Percentiles rank a stretch among this genome's conserved stretches.
Conservation (phyloP, 2,329 filamentous ascomycete species). For the Cladosporium sp. region DNA sequence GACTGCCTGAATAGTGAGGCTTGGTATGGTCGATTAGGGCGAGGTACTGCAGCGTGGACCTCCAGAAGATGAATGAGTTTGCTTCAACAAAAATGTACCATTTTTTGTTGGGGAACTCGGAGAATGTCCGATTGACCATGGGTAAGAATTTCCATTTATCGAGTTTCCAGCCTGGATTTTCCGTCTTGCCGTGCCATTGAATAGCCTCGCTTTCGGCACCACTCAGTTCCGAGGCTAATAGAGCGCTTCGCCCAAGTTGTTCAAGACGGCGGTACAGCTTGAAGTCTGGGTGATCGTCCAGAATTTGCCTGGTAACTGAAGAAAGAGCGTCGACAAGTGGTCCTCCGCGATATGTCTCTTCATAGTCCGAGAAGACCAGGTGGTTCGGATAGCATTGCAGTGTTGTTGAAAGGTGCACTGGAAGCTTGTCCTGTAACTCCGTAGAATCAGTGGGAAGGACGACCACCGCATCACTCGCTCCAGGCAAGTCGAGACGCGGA, state of each 20-base stretch:
- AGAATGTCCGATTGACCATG: too few relatives aligned
- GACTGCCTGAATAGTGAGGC: too few relatives aligned
- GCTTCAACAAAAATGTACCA: too few relatives aligned
- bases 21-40: too few relatives aligned
- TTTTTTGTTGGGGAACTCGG: too few relatives aligned
- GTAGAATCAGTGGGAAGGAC: slow-evolving; percentile 60
- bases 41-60: too few relatives aligned
- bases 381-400: slow-evolving; percentile 57
- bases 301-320: slow-evolving; percentile 32
- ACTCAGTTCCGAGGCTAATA: slow-evolving; percentile 18
- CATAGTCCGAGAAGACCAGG: slow-evolving; percentile 60
- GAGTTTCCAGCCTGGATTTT: too few relatives aligned
- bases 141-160: too few relatives aligned
- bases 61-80: too few relatives aligned
- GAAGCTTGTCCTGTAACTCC: slow-evolving; percentile 56
- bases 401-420: slow-evolving; percentile 55
- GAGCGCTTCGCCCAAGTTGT: slow-evolving; percentile 31
- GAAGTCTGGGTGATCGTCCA: slow-evolving; percentile 36
- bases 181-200: too few relatives aligned
- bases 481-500: slow-evolving; percentile 21
- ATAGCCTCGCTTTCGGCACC: too few relatives aligned
- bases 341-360: slow-evolving; percentile 51
- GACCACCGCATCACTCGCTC: slow-evolving; percentile 55
- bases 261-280: slow-evolving; percentile 40
- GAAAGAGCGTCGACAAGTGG: slow-evolving; percentile 38